Base-by-base conservation (phyloP, 129 eudicot genomes). In the Mikania micrantha region DNA sequence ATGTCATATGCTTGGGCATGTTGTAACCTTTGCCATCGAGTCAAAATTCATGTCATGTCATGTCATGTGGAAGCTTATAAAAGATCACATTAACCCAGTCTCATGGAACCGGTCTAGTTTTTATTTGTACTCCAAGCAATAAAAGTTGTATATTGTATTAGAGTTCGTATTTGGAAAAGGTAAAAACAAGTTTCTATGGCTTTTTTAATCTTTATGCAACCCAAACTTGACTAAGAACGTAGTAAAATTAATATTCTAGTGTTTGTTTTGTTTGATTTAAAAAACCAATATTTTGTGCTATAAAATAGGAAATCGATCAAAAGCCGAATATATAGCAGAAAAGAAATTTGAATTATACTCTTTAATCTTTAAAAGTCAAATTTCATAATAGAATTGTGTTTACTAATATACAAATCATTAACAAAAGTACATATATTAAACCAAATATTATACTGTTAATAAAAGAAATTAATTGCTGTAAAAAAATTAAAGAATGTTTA, bases 21-120 rank as follows among this genome's bases (percentile, higher is more conserved):
- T 25, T 56, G 47, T 60, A 59, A 35, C 60, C 74, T 24, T 21
- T 50, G 58, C 4, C 15, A 21, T 50, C 13, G n/a, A 7, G 28
- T 20, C 15, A 9, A 50, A 50, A 19, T 50, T 45, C 27, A 9
- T 54, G 16, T 54, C 60, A 3, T 10, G 35, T 45, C 27, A 9
- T 54, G 16, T 54, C 60, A 3, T 10, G 35, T 54, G 22, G 64
- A 28, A 58, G 64, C 64, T 58, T 29, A 4, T 28, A 31, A 41
- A 71, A 49, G 29, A 50, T 9, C 56, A 50, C 53, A 50, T 34
- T 32, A 60, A 44, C 69, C 24, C 10, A 71, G 45, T 32, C 25
- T 52, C 27, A 8, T 2, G 5, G 21, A 20, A 35, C 21, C n/a
- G 4, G 13, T 20, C 17, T 15, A 32, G 25, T 32, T 56, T 69